Conservation (phyloP, 73 alveolate species). For the Tetrahymena elliotti region DNA sequence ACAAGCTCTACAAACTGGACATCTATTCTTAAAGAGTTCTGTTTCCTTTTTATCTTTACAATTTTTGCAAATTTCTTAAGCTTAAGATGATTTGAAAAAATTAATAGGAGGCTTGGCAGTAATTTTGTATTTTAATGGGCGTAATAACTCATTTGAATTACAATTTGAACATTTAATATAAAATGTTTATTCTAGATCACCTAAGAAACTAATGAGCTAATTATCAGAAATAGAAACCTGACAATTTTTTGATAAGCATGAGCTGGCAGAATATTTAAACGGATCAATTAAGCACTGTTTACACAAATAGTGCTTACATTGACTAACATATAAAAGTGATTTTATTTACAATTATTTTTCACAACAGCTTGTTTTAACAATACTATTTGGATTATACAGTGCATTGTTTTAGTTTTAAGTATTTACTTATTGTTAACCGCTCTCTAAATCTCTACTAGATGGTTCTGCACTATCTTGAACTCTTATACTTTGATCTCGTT, state of each 20-base stretch:
- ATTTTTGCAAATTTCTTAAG: background rate
- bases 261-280: background rate
- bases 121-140: background rate
- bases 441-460: too few species aligned
- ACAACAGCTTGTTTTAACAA: background rate
- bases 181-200: background rate
- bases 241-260: background rate
- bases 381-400: background rate
- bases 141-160: background rate
- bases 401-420: background rate
- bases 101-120: background rate
- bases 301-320: background rate
- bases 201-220: background rate
- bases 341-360: background rate
- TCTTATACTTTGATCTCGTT: too few species aligned
- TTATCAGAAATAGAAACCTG: background rate
- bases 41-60: background rate
- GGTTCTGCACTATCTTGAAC: too few species aligned
- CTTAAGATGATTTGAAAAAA: too few species aligned
- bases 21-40: background rate
- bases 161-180: background rate
- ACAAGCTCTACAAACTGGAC: background rate
- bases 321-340: background rate
- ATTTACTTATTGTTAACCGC: too few species aligned
- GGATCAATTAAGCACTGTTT: background rate